These are phyloP conservation scores for Raphanus hybrid DNA, from an alignment of 441 rosid species.

Conservation along the genomic window DNA sequence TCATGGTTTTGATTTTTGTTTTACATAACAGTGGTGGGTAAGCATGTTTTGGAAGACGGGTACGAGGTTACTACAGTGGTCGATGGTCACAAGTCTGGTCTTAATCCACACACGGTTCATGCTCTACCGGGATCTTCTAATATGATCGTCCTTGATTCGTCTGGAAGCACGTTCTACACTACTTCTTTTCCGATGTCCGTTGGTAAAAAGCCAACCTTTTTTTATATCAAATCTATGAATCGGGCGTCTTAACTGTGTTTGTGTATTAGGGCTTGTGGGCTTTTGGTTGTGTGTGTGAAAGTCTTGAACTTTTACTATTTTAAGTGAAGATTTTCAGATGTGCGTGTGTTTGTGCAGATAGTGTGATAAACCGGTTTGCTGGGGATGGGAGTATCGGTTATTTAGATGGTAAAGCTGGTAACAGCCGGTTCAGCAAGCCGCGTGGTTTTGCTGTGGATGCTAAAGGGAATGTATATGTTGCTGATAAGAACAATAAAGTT, in stretches of 20 bases:
- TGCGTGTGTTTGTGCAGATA: constrained; percentile 39
- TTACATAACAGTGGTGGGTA: constrained; percentile 29
- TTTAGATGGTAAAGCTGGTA: constrained; percentile 54
- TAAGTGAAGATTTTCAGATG: not conserved
- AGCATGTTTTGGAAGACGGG: constrained; percentile 61
- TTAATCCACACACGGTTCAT: constrained; percentile 55
- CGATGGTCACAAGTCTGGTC: constrained; percentile 54
- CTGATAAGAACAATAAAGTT: constrained; percentile 57
- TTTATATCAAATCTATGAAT: not conserved
- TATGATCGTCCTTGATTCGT: constrained; percentile 57
- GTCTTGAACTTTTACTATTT: constrained; percentile 13
- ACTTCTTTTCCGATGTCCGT: constrained; percentile 52
- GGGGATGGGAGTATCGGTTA: constrained; percentile 52
- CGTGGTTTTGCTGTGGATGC: constrained; percentile 59
- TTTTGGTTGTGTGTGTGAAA: not conserved
- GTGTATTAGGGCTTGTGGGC: not conserved
- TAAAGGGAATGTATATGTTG: constrained; percentile 72
- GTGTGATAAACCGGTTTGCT: constrained; percentile 48
- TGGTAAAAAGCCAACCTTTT: constrained; percentile 39
- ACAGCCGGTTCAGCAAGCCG: constrained; percentile 57
- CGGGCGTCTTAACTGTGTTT: no score
- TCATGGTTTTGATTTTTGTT: not conserved
- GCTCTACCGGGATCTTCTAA: constrained; percentile 54
- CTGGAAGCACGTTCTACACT: constrained; percentile 55
- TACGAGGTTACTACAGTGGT: constrained; percentile 66